phyloP scores from a whole-genome alignment of 192 early-diverging fungal genomes.

The Helicostylum pulchrum region DNA sequence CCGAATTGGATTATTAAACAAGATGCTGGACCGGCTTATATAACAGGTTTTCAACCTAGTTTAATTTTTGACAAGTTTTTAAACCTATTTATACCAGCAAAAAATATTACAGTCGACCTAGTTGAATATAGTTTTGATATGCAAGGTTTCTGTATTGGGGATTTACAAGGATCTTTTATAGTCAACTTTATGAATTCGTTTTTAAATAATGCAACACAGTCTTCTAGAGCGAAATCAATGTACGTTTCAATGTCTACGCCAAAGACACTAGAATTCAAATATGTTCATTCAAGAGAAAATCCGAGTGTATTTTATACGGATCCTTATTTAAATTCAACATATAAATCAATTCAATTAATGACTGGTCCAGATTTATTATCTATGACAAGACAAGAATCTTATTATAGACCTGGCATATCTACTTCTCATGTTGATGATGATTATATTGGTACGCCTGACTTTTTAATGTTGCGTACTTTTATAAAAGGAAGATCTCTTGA shows the following conservation, averaged over 20 bases:
- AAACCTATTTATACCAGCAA: neutral
- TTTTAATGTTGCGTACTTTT: conserved; percentile 23
- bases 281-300: neutral
- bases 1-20: conserved; percentile 21
- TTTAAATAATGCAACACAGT: conserved; percentile 16
- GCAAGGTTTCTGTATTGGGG: conserved; percentile 30
- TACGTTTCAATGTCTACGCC: conserved; percentile 14
- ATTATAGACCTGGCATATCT: conserved; percentile 23
- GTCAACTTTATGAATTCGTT: conserved; percentile 33
- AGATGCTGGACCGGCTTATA: conserved; percentile 26
- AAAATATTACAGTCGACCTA: conserved; percentile 4
- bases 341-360: conserved; percentile 15
- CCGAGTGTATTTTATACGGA: conserved; percentile 10
- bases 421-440: conserved; percentile 33
- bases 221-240: conserved; percentile 16
- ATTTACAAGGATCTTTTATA: conserved; percentile 21
- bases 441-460: conserved; percentile 28
- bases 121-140: conserved; percentile 26
- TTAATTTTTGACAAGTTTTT: conserved; percentile 41
- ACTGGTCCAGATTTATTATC: conserved; percentile 16
- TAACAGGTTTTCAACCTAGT: conserved; percentile 34
- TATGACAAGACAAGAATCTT: neutral
- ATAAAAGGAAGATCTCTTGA: conserved; percentile 22
- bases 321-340: conserved; percentile 21
- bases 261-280: conserved; percentile 5